A percentile compares a stretch with the other conserved stretches of the same genome.
Evolutionary conservation across 1,139 yeast genomes (phyloP).

Genomic region (Eremothecium cymbalariae): DNA sequence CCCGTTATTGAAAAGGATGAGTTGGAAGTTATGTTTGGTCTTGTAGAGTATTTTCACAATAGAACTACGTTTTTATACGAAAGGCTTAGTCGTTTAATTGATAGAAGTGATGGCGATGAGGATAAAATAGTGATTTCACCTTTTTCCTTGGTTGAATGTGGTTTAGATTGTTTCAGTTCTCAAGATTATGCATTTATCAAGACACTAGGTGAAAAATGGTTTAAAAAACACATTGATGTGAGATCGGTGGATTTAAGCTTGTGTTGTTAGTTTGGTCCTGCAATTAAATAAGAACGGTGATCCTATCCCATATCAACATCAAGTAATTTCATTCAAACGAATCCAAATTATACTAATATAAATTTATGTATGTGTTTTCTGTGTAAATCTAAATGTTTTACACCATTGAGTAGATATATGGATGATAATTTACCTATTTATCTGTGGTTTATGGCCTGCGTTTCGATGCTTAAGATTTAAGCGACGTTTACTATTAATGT

Average conservation of each 20-base stretch:
- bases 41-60: slow-evolving; percentile 26
- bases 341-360: too few species aligned
- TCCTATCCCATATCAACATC: too few species aligned
- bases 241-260: slow-evolving; percentile 6
- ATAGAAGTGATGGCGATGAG: slow-evolving; percentile 11
- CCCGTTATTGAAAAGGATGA: slow-evolving; percentile 23
- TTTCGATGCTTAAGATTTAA: too few species aligned
- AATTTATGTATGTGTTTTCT: too few species aligned
- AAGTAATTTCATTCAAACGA: too few species aligned
- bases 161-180: slow-evolving; percentile 27
- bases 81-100: slow-evolving; percentile 14
- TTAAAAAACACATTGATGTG: slow-evolving; percentile 16
- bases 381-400: too few species aligned
- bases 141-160: slow-evolving; percentile 16
- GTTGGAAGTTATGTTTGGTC: slow-evolving; percentile 28
- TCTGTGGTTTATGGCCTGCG: too few species aligned
- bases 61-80: slow-evolving; percentile 17
- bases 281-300: too few species aligned
- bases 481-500: too few species aligned
- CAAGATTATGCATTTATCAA: slow-evolving; percentile 24
- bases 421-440: too few species aligned
- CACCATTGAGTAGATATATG: too few species aligned
- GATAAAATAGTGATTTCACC: slow-evolving; percentile 17
- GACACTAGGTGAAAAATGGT: slow-evolving; percentile 20
- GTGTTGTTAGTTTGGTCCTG: too few species aligned